Base-by-base conservation (phyloP, 352 stramenopile genomes). In the Phytophthora tubulina region DNA sequence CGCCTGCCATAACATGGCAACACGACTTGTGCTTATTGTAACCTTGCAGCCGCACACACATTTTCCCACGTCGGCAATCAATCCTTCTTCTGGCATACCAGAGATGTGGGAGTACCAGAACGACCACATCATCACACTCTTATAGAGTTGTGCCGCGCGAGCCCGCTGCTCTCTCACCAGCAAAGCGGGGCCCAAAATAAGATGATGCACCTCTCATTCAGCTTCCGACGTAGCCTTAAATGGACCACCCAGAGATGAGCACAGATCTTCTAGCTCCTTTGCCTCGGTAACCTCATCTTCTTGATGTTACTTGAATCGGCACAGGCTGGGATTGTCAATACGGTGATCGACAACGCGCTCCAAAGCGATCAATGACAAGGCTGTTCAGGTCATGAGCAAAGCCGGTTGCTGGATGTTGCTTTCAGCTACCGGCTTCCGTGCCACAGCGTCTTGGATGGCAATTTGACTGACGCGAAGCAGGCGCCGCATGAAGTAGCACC, bases 1-100 rank as follows among this genome's bases (percentile, higher is more conserved):
- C n/a, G n/a, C n/a, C n/a, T n/a, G n/a, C n/a, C n/a, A 65, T 51
- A 15, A 67, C 51, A 44, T 72, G 55, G 15, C 55, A 64, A 33
- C 64, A 67, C 0, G 35, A 67, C 27, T 61, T 62, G 35, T 45
- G 42, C 21, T 72, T 67, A n/a, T n/a, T 6, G 32, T 67, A 8
- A 62, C 56, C 31, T 61, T 67, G 33, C 55, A 67, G 1, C 46
- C 36, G 5, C 55, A 72, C 6, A 62, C 38, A 31, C 55, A 66
- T 17, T 72, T 61, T 2, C 35, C 9, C 5, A 67, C 13, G 33
- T 63, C 52, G 4, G 63, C 62, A 30, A 70, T 8, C 35, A 42
- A 70, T 2, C 62, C 62, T 11, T 57, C 52, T 13, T 50, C 17
- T 4, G 62, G 52, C 32, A 69, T 63, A 5, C 1, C 9, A 3